Conservation (phyloP, 768 basidiomycete genomes). For the Termitomyces sp. region DNA sequence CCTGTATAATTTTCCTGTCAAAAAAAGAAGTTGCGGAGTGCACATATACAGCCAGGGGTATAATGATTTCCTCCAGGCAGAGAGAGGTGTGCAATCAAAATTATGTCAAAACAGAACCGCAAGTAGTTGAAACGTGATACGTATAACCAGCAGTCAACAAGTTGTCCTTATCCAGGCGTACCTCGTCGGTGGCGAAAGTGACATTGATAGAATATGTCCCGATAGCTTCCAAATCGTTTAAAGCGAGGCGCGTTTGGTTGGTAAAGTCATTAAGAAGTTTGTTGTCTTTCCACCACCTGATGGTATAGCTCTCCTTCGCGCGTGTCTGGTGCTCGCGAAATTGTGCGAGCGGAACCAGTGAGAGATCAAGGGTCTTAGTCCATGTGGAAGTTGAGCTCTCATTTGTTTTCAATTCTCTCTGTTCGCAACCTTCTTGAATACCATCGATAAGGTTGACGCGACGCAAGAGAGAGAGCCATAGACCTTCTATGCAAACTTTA, state of each 20-base stretch:
- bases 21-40: neutral
- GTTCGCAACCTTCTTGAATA: conserved; percentile 33
- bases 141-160: conserved; percentile 11
- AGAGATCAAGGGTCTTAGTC: conserved; percentile 34
- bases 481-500: conserved; percentile 64
- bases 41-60: neutral
- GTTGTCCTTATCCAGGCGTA: conserved; percentile 38
- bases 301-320: conserved; percentile 44
- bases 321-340: conserved; percentile 29
- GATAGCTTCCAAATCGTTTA: conserved; percentile 26
- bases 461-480: conserved; percentile 62
- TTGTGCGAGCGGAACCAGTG: conserved; percentile 58
- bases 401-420: neutral
- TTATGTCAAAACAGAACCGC: neutral
- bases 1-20: neutral
- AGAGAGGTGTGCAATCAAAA: neutral
- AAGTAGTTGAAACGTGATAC: conserved; percentile 6
- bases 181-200: conserved; percentile 49
- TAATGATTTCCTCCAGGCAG: neutral
- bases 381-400: conserved; percentile 3
- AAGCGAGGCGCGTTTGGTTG: conserved; percentile 44
- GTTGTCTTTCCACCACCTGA: conserved; percentile 52
- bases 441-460: conserved; percentile 59
- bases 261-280: conserved; percentile 33
- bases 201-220: conserved; percentile 45